Conservation (phyloP, 305 asterid species). For the Fraxinus xanthoxyloides region DNA sequence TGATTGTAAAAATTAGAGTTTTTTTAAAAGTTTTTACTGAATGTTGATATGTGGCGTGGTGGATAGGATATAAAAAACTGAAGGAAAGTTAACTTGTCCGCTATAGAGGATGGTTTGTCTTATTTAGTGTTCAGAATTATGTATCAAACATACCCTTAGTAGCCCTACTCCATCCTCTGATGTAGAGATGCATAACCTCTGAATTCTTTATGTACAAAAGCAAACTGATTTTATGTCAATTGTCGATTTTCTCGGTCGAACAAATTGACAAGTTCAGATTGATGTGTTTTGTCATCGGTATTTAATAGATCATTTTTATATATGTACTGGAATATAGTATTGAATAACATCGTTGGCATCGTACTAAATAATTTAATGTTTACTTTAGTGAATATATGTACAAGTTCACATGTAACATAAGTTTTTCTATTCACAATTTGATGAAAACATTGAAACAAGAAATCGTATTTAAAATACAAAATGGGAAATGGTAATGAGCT, state of each 20-base stretch:
- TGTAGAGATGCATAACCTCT: neutral
- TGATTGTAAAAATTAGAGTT: neutral
- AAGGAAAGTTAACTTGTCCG: neutral
- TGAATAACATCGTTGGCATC: neutral
- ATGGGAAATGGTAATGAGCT: neutral
- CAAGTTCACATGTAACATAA: neutral
- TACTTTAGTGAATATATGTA: neutral
- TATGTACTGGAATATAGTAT: neutral
- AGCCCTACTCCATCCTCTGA: neutral
- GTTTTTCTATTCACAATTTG: neutral
- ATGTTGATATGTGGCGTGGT: neutral
- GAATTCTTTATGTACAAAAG: neutral
- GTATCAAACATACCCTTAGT: neutral
- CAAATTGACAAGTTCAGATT: neutral
- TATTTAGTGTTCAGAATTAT: neutral
- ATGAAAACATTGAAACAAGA: neutral
- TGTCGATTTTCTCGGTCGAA: neutral
- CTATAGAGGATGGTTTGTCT: no score
- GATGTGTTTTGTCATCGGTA: neutral
- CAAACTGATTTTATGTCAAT: neutral
- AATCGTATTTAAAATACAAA: neutral
- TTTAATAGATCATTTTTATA: neutral
- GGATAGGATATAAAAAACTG: neutral
- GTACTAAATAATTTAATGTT: neutral
- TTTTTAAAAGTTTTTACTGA: neutral